Conservation (phyloP, 2,329 filamentous ascomycete species). For the Sporothrix inflata region DNA sequence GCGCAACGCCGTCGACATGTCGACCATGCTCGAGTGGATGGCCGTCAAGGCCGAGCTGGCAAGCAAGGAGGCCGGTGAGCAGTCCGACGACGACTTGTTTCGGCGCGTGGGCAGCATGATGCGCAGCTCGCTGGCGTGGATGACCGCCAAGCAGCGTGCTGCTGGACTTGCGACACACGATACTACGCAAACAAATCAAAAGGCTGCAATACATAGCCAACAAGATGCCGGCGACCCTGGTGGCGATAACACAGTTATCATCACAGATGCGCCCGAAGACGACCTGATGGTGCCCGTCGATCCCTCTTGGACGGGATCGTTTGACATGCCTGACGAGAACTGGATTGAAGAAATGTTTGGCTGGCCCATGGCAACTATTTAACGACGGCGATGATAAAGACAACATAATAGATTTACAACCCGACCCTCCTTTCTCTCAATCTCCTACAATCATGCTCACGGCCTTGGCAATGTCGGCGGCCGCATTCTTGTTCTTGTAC, state of each 20-base stretch:
- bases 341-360: constrained; percentile 20
- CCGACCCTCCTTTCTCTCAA: background rate
- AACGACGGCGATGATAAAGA: background rate
- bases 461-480: constrained; percentile 17
- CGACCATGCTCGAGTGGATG: constrained; percentile 40
- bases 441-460: constrained; percentile 9
- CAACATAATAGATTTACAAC: too few species aligned
- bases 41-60: constrained; percentile 38
- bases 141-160: background rate
- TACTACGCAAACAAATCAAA: background rate
- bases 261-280: background rate
- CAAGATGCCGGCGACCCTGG: background rate
- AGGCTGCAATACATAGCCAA: background rate
- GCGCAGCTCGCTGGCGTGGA: constrained; percentile 4
- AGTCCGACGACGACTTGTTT: constrained; percentile 45
- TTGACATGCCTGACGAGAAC: background rate
- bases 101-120: constrained; percentile 2
- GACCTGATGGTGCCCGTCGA: background rate
- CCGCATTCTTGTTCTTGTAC: constrained; percentile 15
- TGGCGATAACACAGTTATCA: background rate
- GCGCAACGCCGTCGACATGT: constrained; percentile 40
- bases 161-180: background rate
- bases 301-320: background rate
- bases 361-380: constrained; percentile 20
- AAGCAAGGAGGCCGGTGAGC: constrained; percentile 38